phyloP scores from a whole-genome alignment of 306 rosid species.

The Medicago ruthenica region DNA sequence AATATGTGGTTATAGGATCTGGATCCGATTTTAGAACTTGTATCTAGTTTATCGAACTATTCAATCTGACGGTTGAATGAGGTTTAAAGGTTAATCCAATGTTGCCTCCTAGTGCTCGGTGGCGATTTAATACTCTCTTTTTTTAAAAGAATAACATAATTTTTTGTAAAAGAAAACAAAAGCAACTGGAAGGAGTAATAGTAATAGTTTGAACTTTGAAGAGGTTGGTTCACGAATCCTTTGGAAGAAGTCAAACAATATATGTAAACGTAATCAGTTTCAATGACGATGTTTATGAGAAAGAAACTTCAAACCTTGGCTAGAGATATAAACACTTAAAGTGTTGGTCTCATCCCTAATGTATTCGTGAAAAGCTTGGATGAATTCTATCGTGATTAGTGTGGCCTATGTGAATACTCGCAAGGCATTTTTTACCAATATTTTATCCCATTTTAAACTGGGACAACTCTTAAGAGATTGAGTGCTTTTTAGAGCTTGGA shows the following conservation, averaged over 20 bases:
- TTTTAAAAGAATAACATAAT: no score
- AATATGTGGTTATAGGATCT: neutral
- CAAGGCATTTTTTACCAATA: no score
- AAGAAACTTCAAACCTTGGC: neutral
- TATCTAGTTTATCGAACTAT: neutral
- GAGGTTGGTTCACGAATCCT: neutral
- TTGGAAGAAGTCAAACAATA: neutral
- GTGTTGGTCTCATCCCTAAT: no score
- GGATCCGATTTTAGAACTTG: constrained; percentile 1
- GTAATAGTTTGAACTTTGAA: neutral
- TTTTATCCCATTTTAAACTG: no score
- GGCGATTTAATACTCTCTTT: no score
- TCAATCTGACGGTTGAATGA: neutral
- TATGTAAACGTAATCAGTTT: neutral
- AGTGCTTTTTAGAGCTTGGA: no score
- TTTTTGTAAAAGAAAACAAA: neutral
- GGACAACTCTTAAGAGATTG: no score
- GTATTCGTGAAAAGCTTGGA: no score
- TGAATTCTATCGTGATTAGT: no score
- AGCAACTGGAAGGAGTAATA: neutral
- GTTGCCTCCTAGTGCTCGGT: no score
- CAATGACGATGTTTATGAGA: neutral
- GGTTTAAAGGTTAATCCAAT: neutral
- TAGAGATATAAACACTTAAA: neutral
- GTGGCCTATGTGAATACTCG: no score